Evolutionary conservation across 2,329 filamentous ascomycete genomes (phyloP).

Genomic region (Trichoderma atrobrunneum): DNA sequence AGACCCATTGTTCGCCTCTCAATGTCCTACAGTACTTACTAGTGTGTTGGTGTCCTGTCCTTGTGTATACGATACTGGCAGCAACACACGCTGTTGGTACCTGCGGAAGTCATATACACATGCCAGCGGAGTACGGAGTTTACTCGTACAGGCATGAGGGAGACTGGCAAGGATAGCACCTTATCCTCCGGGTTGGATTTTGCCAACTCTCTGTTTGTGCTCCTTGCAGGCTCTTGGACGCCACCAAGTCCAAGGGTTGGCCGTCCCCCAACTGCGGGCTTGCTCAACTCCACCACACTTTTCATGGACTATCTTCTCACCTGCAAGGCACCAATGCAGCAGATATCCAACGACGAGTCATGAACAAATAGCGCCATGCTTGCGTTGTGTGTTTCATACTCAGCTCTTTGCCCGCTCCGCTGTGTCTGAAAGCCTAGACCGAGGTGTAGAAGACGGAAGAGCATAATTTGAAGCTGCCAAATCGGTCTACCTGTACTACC

Average conservation of each 20-base stretch:
- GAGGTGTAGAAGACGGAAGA: background rate
- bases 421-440: background rate
- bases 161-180: background rate
- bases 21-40: background rate
- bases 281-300: conserved; percentile 10
- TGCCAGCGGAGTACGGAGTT: background rate
- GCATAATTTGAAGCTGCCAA: background rate
- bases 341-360: background rate
- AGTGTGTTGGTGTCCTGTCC: background rate
- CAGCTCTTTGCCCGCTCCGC: background rate
- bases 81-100: background rate
- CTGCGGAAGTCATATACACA: background rate
- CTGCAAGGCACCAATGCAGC: background rate
- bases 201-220: background rate
- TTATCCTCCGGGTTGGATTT: background rate
- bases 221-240: background rate
- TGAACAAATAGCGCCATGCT: background rate
- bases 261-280: background rate
- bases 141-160: background rate
- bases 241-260: background rate
- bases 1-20: background rate
- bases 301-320: background rate
- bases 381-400: background rate
- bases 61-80: background rate
- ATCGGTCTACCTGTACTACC: background rate